Evolutionary conservation across 2,329 filamentous ascomycete species (phyloP).

Genomic region (Clarireedia paspali): DNA sequence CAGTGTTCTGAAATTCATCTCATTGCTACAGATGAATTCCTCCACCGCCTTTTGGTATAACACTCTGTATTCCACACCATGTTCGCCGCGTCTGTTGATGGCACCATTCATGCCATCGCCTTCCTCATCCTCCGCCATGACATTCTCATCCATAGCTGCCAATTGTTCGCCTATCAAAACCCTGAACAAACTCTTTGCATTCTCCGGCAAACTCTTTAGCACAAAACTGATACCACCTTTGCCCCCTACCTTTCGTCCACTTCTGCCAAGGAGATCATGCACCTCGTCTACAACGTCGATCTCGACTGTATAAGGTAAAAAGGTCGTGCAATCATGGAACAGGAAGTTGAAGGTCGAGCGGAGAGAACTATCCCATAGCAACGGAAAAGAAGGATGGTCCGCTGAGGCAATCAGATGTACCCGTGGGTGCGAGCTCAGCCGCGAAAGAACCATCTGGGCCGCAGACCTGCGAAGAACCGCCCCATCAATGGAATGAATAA

Average conservation of each 20-base stretch:
- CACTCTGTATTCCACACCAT: conserved; percentile 80
- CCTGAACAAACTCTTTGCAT: conserved; percentile 79
- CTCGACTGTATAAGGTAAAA: conserved; percentile 64
- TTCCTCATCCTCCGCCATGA: conserved; percentile 35
- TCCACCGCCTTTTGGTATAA: conserved; percentile 94
- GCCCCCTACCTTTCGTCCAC: conserved; percentile 71
- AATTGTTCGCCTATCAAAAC: conserved; percentile 81
- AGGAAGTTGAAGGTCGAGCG: conserved; percentile 76
- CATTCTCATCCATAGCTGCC: conserved; percentile 50
- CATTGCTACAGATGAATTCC: conserved; percentile 93
- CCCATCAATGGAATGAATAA: conserved; percentile 85
- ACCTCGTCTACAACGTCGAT: conserved; percentile 85
- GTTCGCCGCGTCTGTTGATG: conserved; percentile 24
- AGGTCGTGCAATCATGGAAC: conserved; percentile 93
- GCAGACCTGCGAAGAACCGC: conserved; percentile 62
- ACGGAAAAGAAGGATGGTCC: conserved; percentile 78
- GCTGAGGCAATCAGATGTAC: conserved; percentile 72
- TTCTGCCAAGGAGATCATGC: conserved; percentile 76
- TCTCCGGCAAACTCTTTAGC: conserved; percentile 81
- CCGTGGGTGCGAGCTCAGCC: conserved; percentile 64
- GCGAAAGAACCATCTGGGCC: conserved; percentile 65
- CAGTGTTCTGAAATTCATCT: conserved; percentile 89
- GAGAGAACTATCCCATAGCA: conserved; percentile 86
- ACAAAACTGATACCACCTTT: conserved; percentile 91
- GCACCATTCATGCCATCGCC: conserved; percentile 25